These are phyloP conservation scores for Aspergillus costaricaensis DNA, from an alignment of 2,329 filamentous ascomycete genomes.

Conservation along the genomic window DNA sequence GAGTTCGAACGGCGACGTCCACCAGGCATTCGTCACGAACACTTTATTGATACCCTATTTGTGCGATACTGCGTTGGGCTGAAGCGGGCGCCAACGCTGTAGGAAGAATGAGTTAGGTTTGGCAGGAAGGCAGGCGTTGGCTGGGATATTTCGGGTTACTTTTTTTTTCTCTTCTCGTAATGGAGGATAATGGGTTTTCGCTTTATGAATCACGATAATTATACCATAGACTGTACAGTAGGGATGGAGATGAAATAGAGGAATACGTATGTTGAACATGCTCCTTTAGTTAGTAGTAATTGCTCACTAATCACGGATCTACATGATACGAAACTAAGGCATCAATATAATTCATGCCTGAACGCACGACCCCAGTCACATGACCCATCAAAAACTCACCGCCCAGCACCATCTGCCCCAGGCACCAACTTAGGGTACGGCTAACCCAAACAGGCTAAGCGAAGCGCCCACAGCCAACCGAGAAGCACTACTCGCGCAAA, in stretches of 20 bases:
- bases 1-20: conserved; percentile 72
- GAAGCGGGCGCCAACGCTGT: conserved; percentile 44
- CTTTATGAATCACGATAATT: conserved; percentile 28
- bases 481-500: conserved; percentile 30
- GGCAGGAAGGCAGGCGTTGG: conserved; percentile 4
- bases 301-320: too few relatives aligned
- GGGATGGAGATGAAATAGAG: not conserved
- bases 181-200: conserved; percentile 9
- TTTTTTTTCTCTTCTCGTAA: conserved; percentile 8
- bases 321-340: not conserved
- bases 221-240: conserved; percentile 26
- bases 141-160: conserved; percentile 19
- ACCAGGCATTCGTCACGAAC: conserved; percentile 83
- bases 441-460: conserved; percentile 47
- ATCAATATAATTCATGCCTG: not conserved
- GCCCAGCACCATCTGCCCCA: conserved; percentile 7
- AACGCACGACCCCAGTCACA: not conserved
- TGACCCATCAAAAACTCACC: too few relatives aligned
- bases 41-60: conserved; percentile 83
- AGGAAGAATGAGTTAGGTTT: not conserved
- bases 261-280: too few relatives aligned
- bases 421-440: conserved; percentile 38
- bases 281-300: too few relatives aligned
- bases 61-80: conserved; percentile 68
- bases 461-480: conserved; percentile 42